A percentile compares a stretch with the other conserved stretches of the same genome.
These are phyloP conservation scores for Zygosaccharomyces pseudobailii DNA, from an alignment of 1,139 yeast species.

Conservation along the genomic window DNA sequence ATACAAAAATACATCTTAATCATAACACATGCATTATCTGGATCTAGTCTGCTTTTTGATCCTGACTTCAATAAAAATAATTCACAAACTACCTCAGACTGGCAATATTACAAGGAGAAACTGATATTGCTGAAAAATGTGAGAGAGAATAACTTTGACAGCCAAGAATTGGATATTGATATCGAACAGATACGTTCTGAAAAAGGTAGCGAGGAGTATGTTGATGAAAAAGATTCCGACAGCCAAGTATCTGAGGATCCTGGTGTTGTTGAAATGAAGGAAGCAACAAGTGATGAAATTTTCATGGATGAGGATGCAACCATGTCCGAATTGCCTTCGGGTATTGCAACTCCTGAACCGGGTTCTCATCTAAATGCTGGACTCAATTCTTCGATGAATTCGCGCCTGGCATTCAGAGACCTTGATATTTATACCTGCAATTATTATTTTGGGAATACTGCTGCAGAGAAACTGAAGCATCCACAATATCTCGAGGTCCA, in stretches of 20 bases:
- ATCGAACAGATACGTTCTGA: conserved; percentile 33
- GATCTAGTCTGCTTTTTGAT: conserved; percentile 72
- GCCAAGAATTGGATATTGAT: conserved; percentile 35
- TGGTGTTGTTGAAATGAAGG: conserved; percentile 38
- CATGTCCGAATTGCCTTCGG: conserved; percentile 30
- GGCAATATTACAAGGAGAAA: conserved; percentile 30
- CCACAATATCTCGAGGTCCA: conserved; percentile 59
- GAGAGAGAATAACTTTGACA: conserved; percentile 33
- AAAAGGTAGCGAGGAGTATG: conserved; percentile 15
- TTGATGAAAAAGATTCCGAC: conserved; percentile 40
- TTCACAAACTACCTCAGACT: conserved; percentile 16
- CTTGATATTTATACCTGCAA: conserved; percentile 55
- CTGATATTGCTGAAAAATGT: conserved; percentile 34
- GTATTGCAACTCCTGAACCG: conserved; percentile 32
- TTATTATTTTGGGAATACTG: conserved; percentile 42
- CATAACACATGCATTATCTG: conserved; percentile 61
- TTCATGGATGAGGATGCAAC: conserved; percentile 33
- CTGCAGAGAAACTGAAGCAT: conserved; percentile 46
- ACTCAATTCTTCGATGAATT: conserved; percentile 21
- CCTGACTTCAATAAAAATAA: conserved; percentile 44
- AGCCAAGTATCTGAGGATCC: conserved; percentile 36
- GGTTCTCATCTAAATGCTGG: conserved; percentile 15
- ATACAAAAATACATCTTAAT: conserved; percentile 53
- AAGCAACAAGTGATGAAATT: conserved; percentile 26
- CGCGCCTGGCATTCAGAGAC: conserved; percentile 43